Evolutionary conservation across 768 basidiomycete genomes (phyloP), one percentile per base, ranked within the genome.

Genomic region (Tulasnella sp.): DNA sequence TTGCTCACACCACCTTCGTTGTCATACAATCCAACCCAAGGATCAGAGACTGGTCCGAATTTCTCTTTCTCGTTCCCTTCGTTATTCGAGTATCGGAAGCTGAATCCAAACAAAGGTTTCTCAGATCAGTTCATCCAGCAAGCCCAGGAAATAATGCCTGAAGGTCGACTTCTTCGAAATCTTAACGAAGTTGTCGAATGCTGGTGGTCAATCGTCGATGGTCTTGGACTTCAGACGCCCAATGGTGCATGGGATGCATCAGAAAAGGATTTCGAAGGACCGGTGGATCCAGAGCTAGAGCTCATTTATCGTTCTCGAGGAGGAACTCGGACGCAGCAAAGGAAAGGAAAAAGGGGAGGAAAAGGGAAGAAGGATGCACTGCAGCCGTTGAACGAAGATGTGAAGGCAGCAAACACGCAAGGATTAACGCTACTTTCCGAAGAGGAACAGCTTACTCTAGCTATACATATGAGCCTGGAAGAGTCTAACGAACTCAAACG

Each of bases 391-490:
- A 31, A 7, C n/a, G 5, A 4, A 7, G 29, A 32, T 28, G 15
- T 31, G 10, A 16, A 9, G 32, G 32, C 45, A n/a, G 31, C 45
- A 5, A 31, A 32, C 32, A 3, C 32, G 15, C 25, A 33, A 22
- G 29, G 37, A 8, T 22, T 32, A 16, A 43, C 49, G 40, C n/a
- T n/a, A n/a, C n/a, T n/a, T n/a, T n/a, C n/a, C n/a, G 61, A 63
- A 27, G 61, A 62, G 2, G 61, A 58, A 13, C 58, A 60, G 53
- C 25, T 62, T n/a, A 59, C 59, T 24, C 55, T 44, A 49, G 63
- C 61, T 22, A 57, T 62, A 24, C 57, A 58, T 37, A 58, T 60
- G 57, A 55, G 54, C 27, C 34, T 54, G 8, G 9, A 51, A 31
- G 32, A 51, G 27, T n/a, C n/a, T n/a, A 44, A 42, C 19, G 19